Percentiles rank a stretch among this genome's conserved stretches.
These are phyloP conservation scores for Yamadazyma songkhlaensis DNA, from an alignment of 1,139 yeast genomes.

Conservation along the genomic window DNA sequence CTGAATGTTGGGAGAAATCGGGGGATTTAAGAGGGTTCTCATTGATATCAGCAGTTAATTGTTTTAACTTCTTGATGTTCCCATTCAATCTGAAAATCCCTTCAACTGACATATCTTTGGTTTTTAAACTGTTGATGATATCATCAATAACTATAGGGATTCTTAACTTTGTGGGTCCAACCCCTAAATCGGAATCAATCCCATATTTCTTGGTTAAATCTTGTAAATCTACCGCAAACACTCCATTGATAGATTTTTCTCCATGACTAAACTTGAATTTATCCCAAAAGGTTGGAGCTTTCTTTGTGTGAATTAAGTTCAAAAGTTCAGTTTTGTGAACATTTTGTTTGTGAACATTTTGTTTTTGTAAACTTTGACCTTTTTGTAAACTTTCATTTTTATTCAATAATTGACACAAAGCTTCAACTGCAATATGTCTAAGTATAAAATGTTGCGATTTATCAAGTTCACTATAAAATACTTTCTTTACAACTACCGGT, in stretches of 20 bases:
- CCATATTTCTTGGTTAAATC: conserved; percentile 75
- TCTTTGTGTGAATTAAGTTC: conserved; percentile 54
- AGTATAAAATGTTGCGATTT: conserved; percentile 59
- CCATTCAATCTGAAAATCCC: conserved; percentile 97
- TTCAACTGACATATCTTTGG: conserved; percentile 94
- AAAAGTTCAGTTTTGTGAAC: conserved; percentile 56
- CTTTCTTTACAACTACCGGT: conserved; percentile 2
- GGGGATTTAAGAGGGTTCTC: conserved; percentile 71
- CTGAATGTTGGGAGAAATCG: conserved; percentile 71
- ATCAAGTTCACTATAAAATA: conserved; percentile 70
- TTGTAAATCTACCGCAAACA: conserved; percentile 80
- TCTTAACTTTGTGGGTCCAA: conserved; percentile 75
- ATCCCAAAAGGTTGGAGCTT: conserved; percentile 70
- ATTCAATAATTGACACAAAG: conserved; percentile 44
- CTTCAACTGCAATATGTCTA: conserved; percentile 67
- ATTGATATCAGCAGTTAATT: conserved; percentile 73
- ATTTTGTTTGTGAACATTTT: too few species aligned
- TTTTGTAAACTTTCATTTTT: conserved; percentile 34
- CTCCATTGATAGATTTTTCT: conserved; percentile 33
- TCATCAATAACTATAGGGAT: conserved; percentile 91
- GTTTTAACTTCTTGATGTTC: conserved; percentile 79
- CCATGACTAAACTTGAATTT: conserved; percentile 43
- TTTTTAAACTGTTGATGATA: conserved; percentile 75
- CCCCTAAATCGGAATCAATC: conserved; percentile 81
- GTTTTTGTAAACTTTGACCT: too few species aligned